Conservation (phyloP, 306 rosid species). For the Ormosia emarginata region DNA sequence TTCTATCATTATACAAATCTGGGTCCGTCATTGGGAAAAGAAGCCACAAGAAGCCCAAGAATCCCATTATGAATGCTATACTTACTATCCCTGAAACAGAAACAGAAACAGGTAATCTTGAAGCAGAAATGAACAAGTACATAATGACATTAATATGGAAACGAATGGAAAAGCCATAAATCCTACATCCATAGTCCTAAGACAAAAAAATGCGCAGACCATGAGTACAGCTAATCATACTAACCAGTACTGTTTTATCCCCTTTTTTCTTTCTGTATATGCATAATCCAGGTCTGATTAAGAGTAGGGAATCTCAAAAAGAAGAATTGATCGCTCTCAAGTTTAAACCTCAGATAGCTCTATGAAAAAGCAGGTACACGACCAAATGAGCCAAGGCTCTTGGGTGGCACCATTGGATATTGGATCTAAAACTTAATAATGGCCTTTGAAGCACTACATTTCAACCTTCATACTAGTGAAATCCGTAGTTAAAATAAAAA, state of each 20-base stretch:
- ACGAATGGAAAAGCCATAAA: background rate
- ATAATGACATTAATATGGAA: background rate
- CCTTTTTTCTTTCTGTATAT: background rate
- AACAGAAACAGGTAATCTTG: background rate
- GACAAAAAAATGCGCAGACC: background rate
- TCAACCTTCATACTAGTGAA: background rate
- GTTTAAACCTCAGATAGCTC: background rate
- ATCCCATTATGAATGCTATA: slow-evolving; percentile 59
- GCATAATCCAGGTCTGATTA: background rate
- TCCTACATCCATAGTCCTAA: background rate
- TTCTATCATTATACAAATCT: slow-evolving; percentile 63
- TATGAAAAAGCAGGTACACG: background rate
- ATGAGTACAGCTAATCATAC: background rate
- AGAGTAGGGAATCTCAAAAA: background rate
- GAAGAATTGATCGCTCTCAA: background rate
- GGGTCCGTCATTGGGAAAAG: slow-evolving; percentile 78
- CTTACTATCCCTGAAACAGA: slow-evolving; percentile 57
- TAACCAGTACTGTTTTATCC: background rate
- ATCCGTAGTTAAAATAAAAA: background rate
- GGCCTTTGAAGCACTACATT: background rate
- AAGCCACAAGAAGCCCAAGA: slow-evolving; percentile 72
- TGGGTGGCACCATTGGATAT: background rate
- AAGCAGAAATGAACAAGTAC: slow-evolving; percentile 17
- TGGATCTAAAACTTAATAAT: background rate
- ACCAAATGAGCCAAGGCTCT: background rate